These are phyloP conservation scores for Lepidium sativum DNA, from an alignment of 345 rosid species.

Conservation along the genomic window DNA sequence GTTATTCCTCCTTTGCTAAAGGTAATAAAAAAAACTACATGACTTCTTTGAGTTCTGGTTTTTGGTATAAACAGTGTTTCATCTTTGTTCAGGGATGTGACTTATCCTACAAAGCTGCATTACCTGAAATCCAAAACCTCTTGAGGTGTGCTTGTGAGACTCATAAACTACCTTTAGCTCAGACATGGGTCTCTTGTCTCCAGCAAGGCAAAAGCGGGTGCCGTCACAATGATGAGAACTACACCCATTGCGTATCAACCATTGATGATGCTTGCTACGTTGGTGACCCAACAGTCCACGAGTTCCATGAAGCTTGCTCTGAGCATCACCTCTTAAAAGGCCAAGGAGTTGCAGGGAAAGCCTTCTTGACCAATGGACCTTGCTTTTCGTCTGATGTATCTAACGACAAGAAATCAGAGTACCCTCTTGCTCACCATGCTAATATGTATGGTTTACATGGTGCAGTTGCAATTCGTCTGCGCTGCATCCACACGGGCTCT, in stretches of 20 bases:
- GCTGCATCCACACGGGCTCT: constrained; percentile 55
- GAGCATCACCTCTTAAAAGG: constrained; percentile 93
- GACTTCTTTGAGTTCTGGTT: background rate
- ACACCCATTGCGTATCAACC: constrained; percentile 62
- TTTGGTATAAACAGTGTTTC: constrained; percentile 11
- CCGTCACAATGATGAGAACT: constrained; percentile 72
- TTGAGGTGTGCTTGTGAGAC: constrained; percentile 70
- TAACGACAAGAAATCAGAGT: constrained; percentile 46
- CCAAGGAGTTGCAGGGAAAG: constrained; percentile 80
- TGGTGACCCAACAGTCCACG: constrained; percentile 42
- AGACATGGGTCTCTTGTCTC: constrained; percentile 71
- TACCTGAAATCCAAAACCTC: constrained; percentile 71
- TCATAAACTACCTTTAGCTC: constrained; percentile 74
- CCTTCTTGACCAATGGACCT: constrained; percentile 82
- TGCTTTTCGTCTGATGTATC: constrained; percentile 76
- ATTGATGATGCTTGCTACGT: constrained; percentile 67
- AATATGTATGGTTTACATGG: constrained; percentile 67
- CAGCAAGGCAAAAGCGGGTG: constrained; percentile 79
- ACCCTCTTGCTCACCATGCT: constrained; percentile 97
- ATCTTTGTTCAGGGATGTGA: constrained; percentile 37
- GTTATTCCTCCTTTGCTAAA: constrained; percentile 29
- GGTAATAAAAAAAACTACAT: constrained; percentile 32
- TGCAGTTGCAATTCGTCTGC: constrained; percentile 77
- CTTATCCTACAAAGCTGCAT: constrained; percentile 53
- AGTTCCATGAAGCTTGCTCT: constrained; percentile 86